Base-by-base conservation (phyloP, 2,329 filamentous ascomycete genomes). In the Chaetomiaceae sp. region DNA sequence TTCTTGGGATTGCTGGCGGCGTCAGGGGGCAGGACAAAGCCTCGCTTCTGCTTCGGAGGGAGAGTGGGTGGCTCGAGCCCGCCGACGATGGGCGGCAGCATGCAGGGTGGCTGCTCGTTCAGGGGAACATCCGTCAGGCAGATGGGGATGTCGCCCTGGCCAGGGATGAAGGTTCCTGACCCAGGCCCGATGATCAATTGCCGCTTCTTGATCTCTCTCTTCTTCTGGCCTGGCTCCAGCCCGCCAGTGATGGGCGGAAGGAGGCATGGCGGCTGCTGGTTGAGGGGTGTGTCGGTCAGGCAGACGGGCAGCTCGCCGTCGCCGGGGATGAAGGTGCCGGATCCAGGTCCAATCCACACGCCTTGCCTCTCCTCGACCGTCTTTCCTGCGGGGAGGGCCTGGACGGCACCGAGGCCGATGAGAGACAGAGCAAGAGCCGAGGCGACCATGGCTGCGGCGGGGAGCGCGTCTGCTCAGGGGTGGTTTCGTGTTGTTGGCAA, bases 361-460 rank as follows among this genome's bases (percentile, higher is more conserved):
- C 27, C 27, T 19, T 47, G 45, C 22, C 45, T 34, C 34, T 47
- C 51, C 40, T 56, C 59, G 17, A 61, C 51, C 6, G 43, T 43
- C 22, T 54, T 58, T 14, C 54, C 49, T 4, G 59, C 44, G 22
- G 64, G 64, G 50, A 66, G 7, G 38, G 62, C 64, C 51, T 58
- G 54, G 48, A 67, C 55, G 61, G 61, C 60, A 36, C 60, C 50
- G 50, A 65, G 53, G 51, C 63, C 59, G 56, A 66, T 23, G 37
- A 64, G 55, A 27, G 60, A 61, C 34, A 64, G 44, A 42, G 62
- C 56, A 31, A 66, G 37, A 44, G 58, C 45, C 37, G 57, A 57
- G 51, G 56, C 53, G 52, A 64, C 62, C 64, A 66, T 66, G 51
- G 27, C 57, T 59, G 48, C 54, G 48, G 52, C 51, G 47, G 15